phyloP scores from a whole-genome alignment of 345 rosid genomes.

The Citrus hindsii region DNA sequence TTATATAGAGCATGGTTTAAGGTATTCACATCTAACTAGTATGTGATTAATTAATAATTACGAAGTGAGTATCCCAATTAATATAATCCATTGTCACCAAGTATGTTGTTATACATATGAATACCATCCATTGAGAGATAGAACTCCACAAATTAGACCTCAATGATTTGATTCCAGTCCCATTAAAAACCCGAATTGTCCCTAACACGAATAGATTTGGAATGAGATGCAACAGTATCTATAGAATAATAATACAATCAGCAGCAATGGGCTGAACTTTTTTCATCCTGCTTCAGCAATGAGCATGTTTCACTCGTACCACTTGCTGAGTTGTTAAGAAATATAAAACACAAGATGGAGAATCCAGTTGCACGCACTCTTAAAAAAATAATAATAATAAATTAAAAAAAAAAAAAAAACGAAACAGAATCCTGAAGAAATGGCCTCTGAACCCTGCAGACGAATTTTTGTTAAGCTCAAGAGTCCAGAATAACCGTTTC shows the following conservation, averaged over 20 bases:
- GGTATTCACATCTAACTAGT: neutral
- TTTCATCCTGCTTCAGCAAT: neutral
- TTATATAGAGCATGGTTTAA: neutral
- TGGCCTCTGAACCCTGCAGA: neutral
- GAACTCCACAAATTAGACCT: neutral
- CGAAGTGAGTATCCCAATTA: neutral
- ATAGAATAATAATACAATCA: neutral
- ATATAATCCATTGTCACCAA: neutral
- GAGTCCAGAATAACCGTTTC: neutral
- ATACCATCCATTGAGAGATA: no score
- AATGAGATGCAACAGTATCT: neutral
- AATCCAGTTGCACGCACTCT: conserved; percentile 5
- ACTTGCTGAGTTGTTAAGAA: neutral
- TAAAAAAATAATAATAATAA: no score
- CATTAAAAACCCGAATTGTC: neutral
- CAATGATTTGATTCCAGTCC: neutral
- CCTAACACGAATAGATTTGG: neutral
- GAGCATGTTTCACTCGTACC: neutral
- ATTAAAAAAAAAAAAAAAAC: no score
- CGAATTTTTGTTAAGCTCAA: neutral
- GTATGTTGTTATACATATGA: neutral
- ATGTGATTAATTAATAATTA: neutral
- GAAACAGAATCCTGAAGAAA: neutral
- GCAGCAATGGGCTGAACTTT: neutral
- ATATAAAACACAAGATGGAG: neutral